Evolutionary conservation across 1,284 basidiomycete genomes (phyloP), one percentile per base, ranked within the genome.

Genomic region (Mycena citricolor): DNA sequence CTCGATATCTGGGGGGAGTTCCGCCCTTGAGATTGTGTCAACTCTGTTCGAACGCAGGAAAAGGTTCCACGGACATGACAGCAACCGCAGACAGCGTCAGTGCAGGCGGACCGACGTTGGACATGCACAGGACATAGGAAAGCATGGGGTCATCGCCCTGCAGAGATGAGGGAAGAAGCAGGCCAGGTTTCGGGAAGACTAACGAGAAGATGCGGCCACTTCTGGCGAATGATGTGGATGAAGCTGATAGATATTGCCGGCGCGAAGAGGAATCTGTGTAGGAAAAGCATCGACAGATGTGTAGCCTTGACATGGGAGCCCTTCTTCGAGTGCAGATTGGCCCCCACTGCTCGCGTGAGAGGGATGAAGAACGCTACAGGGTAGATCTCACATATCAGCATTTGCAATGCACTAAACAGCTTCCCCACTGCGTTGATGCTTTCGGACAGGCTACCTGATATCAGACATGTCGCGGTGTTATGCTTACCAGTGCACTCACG

Each of bases 121-220:
- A 43, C 19, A 52, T 39, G 4, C 35, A 16, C 10, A 52, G n/a
- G 1, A 52, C 47, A 37, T 42, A 52, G 31, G 42, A 35, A 2
- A 52, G 39, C 47, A 52, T 52, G 3, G 51, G 47, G 24, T 52
- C 51, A 1, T 41, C 35, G n/a, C 44, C 47, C 49, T 51, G 30
- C 14, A 6, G 24, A 13, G 19, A 8, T 12, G 25, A 25, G 8
- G 12, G 29, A 26, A 8, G n/a, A 36, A 23, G 13, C 20, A 7
- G 21, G 34, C 12, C 19, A 36, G 16, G 26, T 8, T 19, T 35
- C 8, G 16, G 26, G 5, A 4, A n/a, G 29, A 46, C 44, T 16
- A 11, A 47, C 49, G 7, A 52, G 17, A 8, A 52, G 25, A 49
- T 48, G 42, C 1, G 51, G 47, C 47, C 47, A 52, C 11, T 17